phyloP scores from a whole-genome alignment of 148 eudicot genomes.

The Rhododendron ovatum region DNA sequence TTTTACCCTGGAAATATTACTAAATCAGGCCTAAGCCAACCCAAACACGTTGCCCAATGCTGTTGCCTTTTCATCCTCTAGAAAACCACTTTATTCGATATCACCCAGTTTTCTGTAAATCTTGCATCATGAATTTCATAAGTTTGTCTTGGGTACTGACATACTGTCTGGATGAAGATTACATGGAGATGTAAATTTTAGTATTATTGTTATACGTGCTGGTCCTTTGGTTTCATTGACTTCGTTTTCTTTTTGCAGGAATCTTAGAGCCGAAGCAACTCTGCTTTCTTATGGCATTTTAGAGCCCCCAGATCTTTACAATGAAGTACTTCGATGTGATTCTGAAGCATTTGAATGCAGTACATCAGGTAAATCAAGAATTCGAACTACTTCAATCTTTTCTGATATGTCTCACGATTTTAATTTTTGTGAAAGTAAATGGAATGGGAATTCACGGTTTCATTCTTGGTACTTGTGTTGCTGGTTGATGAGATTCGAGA shows the following conservation, averaged over 20 bases:
- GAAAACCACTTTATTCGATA: too few relatives aligned
- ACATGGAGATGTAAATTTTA: background rate
- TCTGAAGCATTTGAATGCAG: conserved; percentile 58
- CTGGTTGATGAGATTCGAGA: background rate
- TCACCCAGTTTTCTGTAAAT: background rate
- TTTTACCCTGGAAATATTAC: background rate
- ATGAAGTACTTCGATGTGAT: conserved; percentile 63
- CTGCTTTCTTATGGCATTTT: conserved; percentile 22
- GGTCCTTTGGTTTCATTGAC: background rate
- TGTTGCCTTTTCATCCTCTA: background rate
- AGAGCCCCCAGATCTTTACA: conserved; percentile 49
- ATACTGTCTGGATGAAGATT: background rate
- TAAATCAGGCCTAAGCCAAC: background rate
- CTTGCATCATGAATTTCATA: background rate
- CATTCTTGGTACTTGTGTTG: background rate
- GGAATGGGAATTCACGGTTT: background rate
- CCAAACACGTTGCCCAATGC: background rate
- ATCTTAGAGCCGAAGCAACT: conserved; percentile 48
- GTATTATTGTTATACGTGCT: background rate
- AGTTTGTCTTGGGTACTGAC: background rate
- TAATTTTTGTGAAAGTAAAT: background rate
- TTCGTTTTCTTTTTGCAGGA: conserved; percentile 36
- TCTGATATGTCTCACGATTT: background rate
- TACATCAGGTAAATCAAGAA: conserved; percentile 59
- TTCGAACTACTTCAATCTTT: conserved; percentile 3